A percentile compares a stretch with the other conserved stretches of the same genome.
Conservation (phyloP, 2,329 filamentous ascomycete species). For the Scytalidium sp. region DNA sequence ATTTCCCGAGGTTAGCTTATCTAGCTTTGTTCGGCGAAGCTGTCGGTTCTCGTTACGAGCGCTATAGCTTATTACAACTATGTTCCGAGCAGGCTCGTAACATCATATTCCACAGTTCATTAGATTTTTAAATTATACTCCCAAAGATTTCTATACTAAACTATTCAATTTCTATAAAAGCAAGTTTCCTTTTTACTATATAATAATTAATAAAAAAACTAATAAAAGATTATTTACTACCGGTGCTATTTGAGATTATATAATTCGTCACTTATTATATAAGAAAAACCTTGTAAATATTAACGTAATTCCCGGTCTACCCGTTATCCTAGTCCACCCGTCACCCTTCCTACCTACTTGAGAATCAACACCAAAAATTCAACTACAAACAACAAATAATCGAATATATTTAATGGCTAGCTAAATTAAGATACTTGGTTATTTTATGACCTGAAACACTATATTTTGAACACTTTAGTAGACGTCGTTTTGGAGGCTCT, state of each 20-base stretch:
- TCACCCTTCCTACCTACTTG: too few relatives aligned
- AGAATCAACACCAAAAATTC: too few relatives aligned
- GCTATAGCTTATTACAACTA: too few relatives aligned
- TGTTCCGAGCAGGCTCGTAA: too few relatives aligned
- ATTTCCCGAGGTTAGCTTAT: neutral
- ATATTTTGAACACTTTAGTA: too few relatives aligned
- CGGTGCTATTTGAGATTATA: constrained; percentile 84
- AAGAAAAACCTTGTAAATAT: constrained; percentile 78
- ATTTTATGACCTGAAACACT: too few relatives aligned
- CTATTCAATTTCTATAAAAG: constrained; percentile 59
- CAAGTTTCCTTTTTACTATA: constrained; percentile 65
- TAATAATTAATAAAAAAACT: constrained; percentile 58
- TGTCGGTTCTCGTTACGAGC: neutral
- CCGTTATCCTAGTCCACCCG: too few relatives aligned
- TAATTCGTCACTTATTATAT: constrained; percentile 77
- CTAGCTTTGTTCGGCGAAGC: neutral
- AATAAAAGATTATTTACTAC: constrained; percentile 71
- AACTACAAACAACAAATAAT: too few relatives aligned
- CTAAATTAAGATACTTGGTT: too few relatives aligned
- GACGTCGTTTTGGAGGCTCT: too few relatives aligned
- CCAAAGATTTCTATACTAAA: constrained; percentile 68
- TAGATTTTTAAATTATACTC: constrained; percentile 68
- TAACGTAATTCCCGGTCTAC: too few relatives aligned
- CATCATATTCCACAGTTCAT: constrained; percentile 32
- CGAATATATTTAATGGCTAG: too few relatives aligned